Evolutionary conservation across 31 red algal genomes (phyloP).

Genomic region (Odonthalia washingtoniensis): DNA sequence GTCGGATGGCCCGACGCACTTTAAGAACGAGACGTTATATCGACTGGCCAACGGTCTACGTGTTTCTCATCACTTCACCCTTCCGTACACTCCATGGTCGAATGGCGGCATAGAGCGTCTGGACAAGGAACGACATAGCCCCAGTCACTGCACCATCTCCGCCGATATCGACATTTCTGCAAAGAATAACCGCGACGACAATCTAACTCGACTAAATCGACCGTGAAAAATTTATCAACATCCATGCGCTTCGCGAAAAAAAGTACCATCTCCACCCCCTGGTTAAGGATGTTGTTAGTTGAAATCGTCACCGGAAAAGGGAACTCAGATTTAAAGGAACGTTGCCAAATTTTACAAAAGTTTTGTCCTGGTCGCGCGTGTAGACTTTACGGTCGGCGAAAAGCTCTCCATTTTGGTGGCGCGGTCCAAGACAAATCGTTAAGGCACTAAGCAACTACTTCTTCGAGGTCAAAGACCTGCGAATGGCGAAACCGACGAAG

Average conservation of each 20-base stretch:
- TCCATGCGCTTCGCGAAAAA: neutral
- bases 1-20: too few species aligned
- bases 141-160: neutral
- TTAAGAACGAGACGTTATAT: too few species aligned
- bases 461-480: conserved; percentile 11
- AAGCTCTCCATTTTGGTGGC: neutral
- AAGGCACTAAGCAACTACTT: neutral
- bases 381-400: neutral
- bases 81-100: conserved; percentile 2
- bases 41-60: neutral
- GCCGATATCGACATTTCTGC: neutral
- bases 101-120: neutral
- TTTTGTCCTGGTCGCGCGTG: conserved; percentile 1
- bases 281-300: neutral
- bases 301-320: neutral
- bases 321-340: neutral
- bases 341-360: conserved; percentile 8
- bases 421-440: neutral
- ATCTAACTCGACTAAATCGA: neutral
- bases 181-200: neutral
- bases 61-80: conserved; percentile 10
- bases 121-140: neutral
- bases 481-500: neutral
- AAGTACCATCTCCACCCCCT: neutral
- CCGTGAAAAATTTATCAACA: neutral